Base-by-base conservation (phyloP, 225 moss, liverwort and hornwort genomes). In the Rhytidiadelphus loreus region DNA sequence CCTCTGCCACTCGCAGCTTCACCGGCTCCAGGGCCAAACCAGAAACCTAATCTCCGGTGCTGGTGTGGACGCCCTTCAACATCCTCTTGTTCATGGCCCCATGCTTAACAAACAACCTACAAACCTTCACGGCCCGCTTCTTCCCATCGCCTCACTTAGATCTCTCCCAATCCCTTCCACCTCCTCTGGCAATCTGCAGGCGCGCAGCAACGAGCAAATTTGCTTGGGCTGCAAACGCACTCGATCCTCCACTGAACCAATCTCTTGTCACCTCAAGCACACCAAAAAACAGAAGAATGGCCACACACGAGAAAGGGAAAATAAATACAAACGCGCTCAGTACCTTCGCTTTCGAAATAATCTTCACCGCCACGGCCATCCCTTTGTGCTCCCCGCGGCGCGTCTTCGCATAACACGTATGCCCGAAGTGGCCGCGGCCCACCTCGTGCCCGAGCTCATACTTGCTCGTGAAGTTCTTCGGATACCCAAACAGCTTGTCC, bases 391-490 rank as follows among this genome's bases (percentile, higher is more conserved):
- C 97, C 64, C 97, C 98, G 89, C 95, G 95, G 63, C 97, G 93
- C 64, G 97, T 96, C 91, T 98, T 98, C 50, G 97, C 98, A 61
- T 96, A 92, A 87, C 98, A 98, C 35, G 98, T 98, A 73, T 98
- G 97, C 35, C 98, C 97, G 77, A 98, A 98, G 83, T 98, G 98
- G 41, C 97, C 97, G 39, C 97, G 96, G n/a, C 97, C 98, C 16
- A 98, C 97, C 91, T 98, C 98, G 81, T 97, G 97, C 20, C 97
- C 98, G 68, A 98, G 97, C 93, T 98, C 98, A 89, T 98, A 98
- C 95, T 98, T 98, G 33, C 92, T 92, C 43, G 94, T 92, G 86
- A 98, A 98, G 93, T 97, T 97, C 87, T 98, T 98, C 16, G 93
- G 92, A 35, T 98, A 98, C 6, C 94, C 95, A 56, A 98, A 98